Conservation (phyloP, 176 grass and related monocot genomes). For the Carex pumila region DNA sequence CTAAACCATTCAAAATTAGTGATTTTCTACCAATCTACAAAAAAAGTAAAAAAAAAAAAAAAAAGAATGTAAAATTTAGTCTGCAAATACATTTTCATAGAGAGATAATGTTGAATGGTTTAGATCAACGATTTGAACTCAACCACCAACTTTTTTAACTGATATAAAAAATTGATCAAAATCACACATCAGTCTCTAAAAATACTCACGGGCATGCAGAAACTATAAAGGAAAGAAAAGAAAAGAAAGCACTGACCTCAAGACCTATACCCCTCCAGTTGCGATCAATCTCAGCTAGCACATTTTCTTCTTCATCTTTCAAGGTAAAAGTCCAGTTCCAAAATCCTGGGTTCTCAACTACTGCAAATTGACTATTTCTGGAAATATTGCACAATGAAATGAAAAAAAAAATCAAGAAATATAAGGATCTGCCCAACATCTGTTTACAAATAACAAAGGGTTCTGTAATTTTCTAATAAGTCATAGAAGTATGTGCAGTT, state of each 20-base stretch:
- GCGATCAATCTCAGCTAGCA: constrained; percentile 82
- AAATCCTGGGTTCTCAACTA: constrained; percentile 94
- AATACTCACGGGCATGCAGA: background rate
- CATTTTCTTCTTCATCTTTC: constrained; percentile 66
- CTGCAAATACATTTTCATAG: no score
- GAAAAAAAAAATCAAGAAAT: constrained; percentile 16
- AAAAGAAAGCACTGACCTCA: constrained; percentile 40
- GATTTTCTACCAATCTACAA: no score
- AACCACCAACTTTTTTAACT: background rate
- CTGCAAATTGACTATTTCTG: constrained; percentile 96
- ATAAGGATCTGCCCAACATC: background rate
- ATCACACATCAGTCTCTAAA: background rate
- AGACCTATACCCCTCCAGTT: constrained; percentile 93
- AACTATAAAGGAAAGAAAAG: background rate
- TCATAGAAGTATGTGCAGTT: background rate
- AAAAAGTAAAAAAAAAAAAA: no score
- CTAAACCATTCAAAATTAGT: no score
- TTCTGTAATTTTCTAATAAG: background rate
- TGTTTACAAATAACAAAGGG: constrained; percentile 12
- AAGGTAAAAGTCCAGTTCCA: constrained; percentile 97
- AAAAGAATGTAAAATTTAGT: no score
- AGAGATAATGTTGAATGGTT: no score
- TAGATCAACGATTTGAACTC: background rate
- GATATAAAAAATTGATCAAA: background rate
- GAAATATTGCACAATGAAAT: background rate